phyloP scores from a whole-genome alignment of 805 yeast genomes.

The Candida chilensis region DNA sequence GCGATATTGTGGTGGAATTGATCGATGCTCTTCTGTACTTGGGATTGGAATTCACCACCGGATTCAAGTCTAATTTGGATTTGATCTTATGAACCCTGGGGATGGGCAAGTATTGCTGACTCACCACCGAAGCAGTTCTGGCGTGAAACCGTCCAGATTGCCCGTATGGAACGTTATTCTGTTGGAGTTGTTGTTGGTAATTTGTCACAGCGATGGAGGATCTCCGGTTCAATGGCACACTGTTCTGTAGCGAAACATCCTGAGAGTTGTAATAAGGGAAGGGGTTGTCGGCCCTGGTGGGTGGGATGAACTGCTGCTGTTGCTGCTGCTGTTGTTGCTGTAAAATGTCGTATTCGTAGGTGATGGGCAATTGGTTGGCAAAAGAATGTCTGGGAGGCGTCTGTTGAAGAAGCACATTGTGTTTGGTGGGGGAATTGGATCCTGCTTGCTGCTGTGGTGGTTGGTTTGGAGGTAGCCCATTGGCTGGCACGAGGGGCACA shows the following conservation, averaged over 20 bases:
- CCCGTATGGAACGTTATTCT: conserved; percentile 21
- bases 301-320: conserved; percentile 3
- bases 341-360: conserved; percentile 31
- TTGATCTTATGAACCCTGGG: conserved; percentile 40
- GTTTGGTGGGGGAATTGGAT: neutral
- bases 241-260: neutral
- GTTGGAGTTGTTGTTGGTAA: conserved; percentile 12
- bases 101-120: conserved; percentile 13
- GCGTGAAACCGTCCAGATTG: no score
- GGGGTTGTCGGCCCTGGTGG: neutral
- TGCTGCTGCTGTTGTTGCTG: conserved; percentile 5
- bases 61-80: conserved; percentile 45
- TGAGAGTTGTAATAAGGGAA: neutral
- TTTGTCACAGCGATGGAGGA: neutral
- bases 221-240: neutral
- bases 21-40: conserved; percentile 64
- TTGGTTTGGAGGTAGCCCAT: no score
- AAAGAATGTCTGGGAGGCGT: conserved; percentile 16
- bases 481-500: neutral
- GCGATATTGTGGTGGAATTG: conserved; percentile 60
- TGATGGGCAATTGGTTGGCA: conserved; percentile 31
- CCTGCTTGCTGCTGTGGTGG: no score
- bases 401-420: neutral
- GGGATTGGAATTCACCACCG: conserved; percentile 51
- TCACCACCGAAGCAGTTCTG: conserved; percentile 12